phyloP scores from a whole-genome alignment of 208 protist genomes.

The Leishmania lainsoni region DNA sequence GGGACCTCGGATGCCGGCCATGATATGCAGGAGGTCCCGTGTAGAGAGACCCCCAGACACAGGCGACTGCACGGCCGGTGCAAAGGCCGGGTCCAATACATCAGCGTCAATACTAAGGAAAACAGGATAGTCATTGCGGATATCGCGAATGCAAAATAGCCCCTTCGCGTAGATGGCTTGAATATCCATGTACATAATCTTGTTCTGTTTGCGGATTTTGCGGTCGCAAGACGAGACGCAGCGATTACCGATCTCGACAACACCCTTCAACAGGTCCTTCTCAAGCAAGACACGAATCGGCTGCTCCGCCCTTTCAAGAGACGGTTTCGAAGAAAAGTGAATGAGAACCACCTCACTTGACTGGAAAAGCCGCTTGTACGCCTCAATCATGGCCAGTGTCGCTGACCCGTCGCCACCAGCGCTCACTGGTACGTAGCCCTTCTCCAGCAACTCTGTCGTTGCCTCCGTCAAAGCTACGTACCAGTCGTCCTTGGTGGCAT shows the following conservation, averaged over 20 bases:
- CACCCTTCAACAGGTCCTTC: conserved; percentile 70
- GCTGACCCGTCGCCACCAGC: conserved; percentile 75
- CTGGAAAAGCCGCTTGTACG: conserved; percentile 79
- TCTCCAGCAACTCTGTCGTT: conserved; percentile 75
- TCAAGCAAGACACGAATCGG: conserved; percentile 76
- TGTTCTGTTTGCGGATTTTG: conserved; percentile 75
- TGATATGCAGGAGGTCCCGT: conserved; percentile 78
- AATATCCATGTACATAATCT: conserved; percentile 89
- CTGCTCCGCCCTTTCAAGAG: conserved; percentile 31
- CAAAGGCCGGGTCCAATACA: conserved; percentile 80
- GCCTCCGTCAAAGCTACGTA: conserved; percentile 57
- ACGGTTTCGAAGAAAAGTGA: conserved; percentile 70
- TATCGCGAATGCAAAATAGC: conserved; percentile 83
- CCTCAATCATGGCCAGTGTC: conserved; percentile 76
- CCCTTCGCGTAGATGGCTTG: conserved; percentile 87
- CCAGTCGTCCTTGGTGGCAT: conserved; percentile 57
- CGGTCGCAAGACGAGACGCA: conserved; percentile 65
- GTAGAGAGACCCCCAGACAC: conserved; percentile 74
- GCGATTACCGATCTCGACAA: conserved; percentile 82
- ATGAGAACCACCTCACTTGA: conserved; percentile 76
- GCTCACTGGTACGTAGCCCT: conserved; percentile 78
- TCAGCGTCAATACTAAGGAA: conserved; percentile 82
- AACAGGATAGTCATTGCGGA: conserved; percentile 85
- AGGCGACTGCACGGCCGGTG: conserved; percentile 58
- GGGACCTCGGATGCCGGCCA: conserved; percentile 74